These are phyloP conservation scores for Barnettozyma vustinii DNA, from an alignment of 805 yeast genomes.

Conservation along the genomic window DNA sequence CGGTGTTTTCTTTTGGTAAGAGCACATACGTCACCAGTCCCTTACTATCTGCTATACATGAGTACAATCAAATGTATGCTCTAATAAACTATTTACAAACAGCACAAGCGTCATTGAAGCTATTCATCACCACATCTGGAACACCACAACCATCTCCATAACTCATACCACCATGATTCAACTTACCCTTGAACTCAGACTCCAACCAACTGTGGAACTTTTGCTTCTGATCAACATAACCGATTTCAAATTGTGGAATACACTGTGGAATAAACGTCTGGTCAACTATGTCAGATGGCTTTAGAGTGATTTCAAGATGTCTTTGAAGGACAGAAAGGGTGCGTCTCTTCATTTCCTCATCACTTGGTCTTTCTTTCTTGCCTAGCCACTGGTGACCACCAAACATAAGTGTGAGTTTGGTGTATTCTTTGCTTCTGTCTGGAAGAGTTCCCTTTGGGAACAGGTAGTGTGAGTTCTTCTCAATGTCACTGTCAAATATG, in stretches of 20 bases:
- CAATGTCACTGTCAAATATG: constrained; percentile 85
- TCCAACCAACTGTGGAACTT: constrained; percentile 30
- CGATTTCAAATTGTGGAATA: constrained; percentile 77
- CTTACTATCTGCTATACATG: too few species aligned
- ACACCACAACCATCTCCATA: constrained; percentile 82
- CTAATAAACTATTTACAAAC: constrained; percentile 2
- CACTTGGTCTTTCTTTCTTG: constrained; percentile 1
- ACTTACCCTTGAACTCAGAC: constrained; percentile 32
- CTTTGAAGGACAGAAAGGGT: constrained; percentile 35
- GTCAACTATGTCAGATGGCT: constrained; percentile 21
- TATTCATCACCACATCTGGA: constrained; percentile 74
- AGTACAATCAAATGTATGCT: neutral
- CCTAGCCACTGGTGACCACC: constrained; percentile 58
- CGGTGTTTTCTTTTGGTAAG: too few species aligned
- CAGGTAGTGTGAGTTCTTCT: constrained; percentile 42
- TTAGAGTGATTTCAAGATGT: constrained; percentile 33
- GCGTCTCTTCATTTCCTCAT: constrained; percentile 21
- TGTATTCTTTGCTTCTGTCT: constrained; percentile 30
- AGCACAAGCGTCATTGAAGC: constrained; percentile 48
- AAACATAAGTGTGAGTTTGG: constrained; percentile 82
- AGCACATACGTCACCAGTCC: too few species aligned
- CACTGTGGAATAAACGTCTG: constrained; percentile 47
- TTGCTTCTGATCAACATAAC: constrained; percentile 45
- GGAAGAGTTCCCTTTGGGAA: constrained; percentile 8
- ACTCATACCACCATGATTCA: constrained; percentile 73